Percentiles rank a stretch among this genome's conserved stretches.
These are phyloP conservation scores for Phallus indusiatus DNA, from an alignment of 768 basidiomycete genomes.

Conservation along the genomic window DNA sequence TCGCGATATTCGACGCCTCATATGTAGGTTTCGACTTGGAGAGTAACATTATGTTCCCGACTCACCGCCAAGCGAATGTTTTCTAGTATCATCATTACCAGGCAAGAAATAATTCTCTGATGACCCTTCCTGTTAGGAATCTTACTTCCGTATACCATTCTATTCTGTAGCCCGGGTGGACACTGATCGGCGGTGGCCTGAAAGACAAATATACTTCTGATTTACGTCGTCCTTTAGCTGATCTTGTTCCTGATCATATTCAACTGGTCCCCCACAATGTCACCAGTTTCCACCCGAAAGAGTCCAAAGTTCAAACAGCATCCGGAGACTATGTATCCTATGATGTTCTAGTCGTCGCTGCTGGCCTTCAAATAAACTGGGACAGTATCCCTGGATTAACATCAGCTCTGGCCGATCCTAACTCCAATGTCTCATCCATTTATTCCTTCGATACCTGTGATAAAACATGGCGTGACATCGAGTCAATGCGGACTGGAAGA, in stretches of 20 bases:
- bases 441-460: conserved; percentile 88
- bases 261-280: conserved; percentile 64
- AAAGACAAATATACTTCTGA: conserved; percentile 45
- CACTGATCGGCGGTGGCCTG: conserved; percentile 86
- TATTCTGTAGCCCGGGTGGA: conserved; percentile 79
- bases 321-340: conserved; percentile 67
- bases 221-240: conserved; percentile 53
- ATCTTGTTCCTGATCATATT: conserved; percentile 69
- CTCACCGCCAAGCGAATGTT: background rate
- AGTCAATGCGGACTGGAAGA: conserved; percentile 62
- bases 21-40: background rate
- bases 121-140: background rate
- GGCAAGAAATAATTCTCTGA: conserved; percentile 26
- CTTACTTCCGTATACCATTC: conserved; percentile 6
- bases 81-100: conserved; percentile 74
- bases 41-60: background rate
- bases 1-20: conserved; percentile 78
- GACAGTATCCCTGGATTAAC: conserved; percentile 62
- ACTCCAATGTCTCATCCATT: conserved; percentile 81
- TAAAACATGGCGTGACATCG: conserved; percentile 79
- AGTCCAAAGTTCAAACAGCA: conserved; percentile 63
- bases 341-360: conserved; percentile 80
- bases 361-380: conserved; percentile 85
- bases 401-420: conserved; percentile 65
- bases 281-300: conserved; percentile 61